Evolutionary conservation across 805 yeast species (phyloP), one percentile per base, ranked within the genome.

Genomic region (Metschnikowia anglica): DNA sequence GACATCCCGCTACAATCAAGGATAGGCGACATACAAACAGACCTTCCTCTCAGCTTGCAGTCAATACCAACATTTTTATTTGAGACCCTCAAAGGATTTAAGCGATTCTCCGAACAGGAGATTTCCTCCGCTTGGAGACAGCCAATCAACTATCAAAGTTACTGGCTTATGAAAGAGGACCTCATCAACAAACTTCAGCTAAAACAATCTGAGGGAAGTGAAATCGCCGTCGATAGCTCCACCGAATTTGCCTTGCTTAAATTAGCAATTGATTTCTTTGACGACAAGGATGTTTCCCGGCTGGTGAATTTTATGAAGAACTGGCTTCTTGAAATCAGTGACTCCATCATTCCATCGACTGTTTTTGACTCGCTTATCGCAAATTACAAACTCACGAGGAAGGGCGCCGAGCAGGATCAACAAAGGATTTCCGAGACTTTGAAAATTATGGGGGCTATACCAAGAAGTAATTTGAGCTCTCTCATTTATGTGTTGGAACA

Each of bases 261-360:
- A 10, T 11, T 37, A 6, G 30, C 39, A 12, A 17, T 20, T 1
- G 13, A 29, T 6, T 33, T 30, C 16, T 17, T 57, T 13, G 26
- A 37, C 10, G 33, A 33, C 5, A 44, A 46, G 19, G 43, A 40
- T 9, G 36, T 34, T 2, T 26, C 13, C 12, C 32, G 42, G 5
- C 41, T 63, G 24, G 48, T 68, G 4, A 67, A 64, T 40, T 70
- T 68, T 40, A 29, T 66, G 23, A 66, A 65, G 40, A 60, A 59
- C 43, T 71, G 76, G 76, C 53, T 70, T 18, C 52, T 71, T 6
- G 74, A 71, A 44, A 59, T 63, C 11, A 59, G 63, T 28, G 76
- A 71, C 41, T 65, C 74, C 0, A 46, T 70, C 18, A 68, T 71
- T 11, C 76, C 75, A 0, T 69, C 70, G 40, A 60, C 66, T 48